Percentiles rank a stretch among this genome's conserved stretches.
Conservation (phyloP, 805 yeast species). For the Jamesozyma lodderae region DNA sequence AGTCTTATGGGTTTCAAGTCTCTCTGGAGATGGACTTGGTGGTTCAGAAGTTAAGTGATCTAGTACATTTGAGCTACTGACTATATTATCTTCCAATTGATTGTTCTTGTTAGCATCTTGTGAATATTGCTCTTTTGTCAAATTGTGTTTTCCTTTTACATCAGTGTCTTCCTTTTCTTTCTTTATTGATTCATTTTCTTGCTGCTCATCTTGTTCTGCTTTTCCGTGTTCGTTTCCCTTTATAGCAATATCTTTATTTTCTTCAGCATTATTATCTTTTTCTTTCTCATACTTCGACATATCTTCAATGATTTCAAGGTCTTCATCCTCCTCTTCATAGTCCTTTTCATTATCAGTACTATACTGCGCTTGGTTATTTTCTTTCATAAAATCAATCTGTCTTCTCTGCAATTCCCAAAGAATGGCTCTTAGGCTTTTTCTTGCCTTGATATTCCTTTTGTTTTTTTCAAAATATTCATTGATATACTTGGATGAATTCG, state of each 20-base stretch:
- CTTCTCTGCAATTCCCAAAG: constrained; percentile 16
- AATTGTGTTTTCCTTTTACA: background rate
- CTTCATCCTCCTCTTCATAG: constrained; percentile 16
- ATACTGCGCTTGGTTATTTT: constrained; percentile 2
- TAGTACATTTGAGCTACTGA: background rate
- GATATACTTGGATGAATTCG: constrained; percentile 11
- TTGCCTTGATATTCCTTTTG: constrained; percentile 17
- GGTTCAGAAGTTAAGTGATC: constrained; percentile 4
- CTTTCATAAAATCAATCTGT: constrained; percentile 10
- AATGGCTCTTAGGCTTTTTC: constrained; percentile 20
- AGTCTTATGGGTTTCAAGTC: background rate
- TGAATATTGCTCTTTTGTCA: background rate
- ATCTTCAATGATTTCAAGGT: constrained; percentile 27
- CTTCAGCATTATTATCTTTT: background rate
- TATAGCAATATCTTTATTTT: background rate
- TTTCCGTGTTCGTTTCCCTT: background rate
- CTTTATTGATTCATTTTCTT: too few species aligned
- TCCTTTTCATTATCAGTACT: constrained; percentile 6
- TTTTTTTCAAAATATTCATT: constrained; percentile 25
- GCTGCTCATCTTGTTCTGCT: too few species aligned
- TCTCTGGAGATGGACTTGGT: constrained; percentile 2
- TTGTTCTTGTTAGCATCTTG: background rate
- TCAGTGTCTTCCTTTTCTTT: background rate
- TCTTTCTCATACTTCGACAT: constrained; percentile 4
- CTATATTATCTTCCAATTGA: background rate